Conservation (phyloP, 1,139 yeast genomes). For the Wickerhamomyces sp. region DNA sequence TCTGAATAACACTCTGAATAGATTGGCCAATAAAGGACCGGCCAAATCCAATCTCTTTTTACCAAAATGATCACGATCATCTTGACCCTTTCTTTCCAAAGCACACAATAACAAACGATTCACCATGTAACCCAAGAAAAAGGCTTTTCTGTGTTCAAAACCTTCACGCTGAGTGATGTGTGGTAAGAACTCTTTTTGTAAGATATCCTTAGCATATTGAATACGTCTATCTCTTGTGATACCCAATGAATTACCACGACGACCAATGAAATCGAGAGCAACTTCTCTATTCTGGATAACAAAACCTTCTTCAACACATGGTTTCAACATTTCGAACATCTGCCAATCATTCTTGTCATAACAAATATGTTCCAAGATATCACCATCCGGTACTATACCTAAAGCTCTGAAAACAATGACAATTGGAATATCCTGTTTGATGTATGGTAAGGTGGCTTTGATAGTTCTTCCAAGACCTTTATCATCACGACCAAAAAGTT, state of each 20-base stretch:
- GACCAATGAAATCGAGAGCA: slow-evolving; percentile 94
- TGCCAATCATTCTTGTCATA: slow-evolving; percentile 98
- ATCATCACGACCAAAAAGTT: slow-evolving; percentile 80
- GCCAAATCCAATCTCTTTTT: slow-evolving; percentile 97
- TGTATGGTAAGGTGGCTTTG: slow-evolving; percentile 93
- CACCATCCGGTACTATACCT: slow-evolving; percentile 99
- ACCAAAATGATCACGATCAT: slow-evolving; percentile 99
- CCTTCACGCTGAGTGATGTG: slow-evolving; percentile 98
- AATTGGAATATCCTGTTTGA: slow-evolving; percentile 93
- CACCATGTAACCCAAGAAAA: slow-evolving; percentile 96
- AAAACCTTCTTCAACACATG: slow-evolving; percentile 98
- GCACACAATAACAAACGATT: slow-evolving; percentile 93
- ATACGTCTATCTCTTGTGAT: slow-evolving; percentile 97
- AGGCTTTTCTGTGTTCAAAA: slow-evolving; percentile 93
- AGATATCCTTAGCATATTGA: slow-evolving; percentile 92
- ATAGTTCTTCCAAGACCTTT: slow-evolving; percentile 76
- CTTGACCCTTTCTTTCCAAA: slow-evolving; percentile 94
- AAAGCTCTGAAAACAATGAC: slow-evolving; percentile 95
- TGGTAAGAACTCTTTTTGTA: slow-evolving; percentile 93
- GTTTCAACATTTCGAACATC: slow-evolving; percentile 98
- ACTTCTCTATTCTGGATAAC: slow-evolving; percentile 97
- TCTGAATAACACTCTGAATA: slow-evolving; percentile 90
- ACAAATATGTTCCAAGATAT: slow-evolving; percentile 94
- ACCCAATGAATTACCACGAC: slow-evolving; percentile 94
- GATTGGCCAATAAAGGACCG: slow-evolving; percentile 92